Conservation (phyloP, 306 rosid genomes). For the Vigna reflexopilosa region DNA sequence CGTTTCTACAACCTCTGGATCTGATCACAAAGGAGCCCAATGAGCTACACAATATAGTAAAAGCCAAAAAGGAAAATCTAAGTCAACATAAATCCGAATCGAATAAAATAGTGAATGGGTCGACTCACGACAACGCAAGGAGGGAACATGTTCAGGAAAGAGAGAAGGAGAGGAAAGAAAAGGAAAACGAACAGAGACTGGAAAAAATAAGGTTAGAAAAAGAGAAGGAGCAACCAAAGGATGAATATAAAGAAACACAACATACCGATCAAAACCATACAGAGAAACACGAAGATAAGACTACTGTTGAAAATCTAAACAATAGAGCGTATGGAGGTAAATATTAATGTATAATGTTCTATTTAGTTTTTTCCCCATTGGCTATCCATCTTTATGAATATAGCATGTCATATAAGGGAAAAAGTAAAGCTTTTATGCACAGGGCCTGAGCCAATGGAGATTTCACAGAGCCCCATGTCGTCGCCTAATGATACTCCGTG, state of each 20-base stretch:
- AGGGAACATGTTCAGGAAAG: constrained; percentile 41
- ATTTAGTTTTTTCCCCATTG: not conserved
- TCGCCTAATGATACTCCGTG: constrained; percentile 50
- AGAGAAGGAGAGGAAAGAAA: constrained; percentile 51
- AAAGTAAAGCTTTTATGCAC: constrained; percentile 22
- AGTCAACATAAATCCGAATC: constrained; percentile 52
- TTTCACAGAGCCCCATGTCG: constrained; percentile 46
- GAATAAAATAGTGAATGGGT: constrained; percentile 46
- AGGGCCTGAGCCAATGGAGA: constrained; percentile 79
- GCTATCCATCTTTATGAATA: constrained; percentile 2
- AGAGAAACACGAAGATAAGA: constrained; percentile 55
- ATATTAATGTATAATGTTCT: not conserved
- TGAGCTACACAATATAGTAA: constrained; percentile 60
- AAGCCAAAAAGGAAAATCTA: constrained; percentile 58
- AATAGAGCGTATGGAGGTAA: constrained; percentile 55
- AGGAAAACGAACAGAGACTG: constrained; percentile 45
- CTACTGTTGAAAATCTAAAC: constrained; percentile 46
- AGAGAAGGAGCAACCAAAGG: constrained; percentile 50
- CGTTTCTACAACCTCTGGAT: constrained; percentile 72
- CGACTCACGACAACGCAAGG: constrained; percentile 41
- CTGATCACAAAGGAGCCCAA: constrained; percentile 66
- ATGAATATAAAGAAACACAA: constrained; percentile 44
- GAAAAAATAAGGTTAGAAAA: constrained; percentile 49
- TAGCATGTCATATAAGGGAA: not conserved
- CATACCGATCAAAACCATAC: constrained; percentile 40